Evolutionary conservation across 495 filamentous ascomycete species (phyloP), one percentile per base, ranked within the genome.

Genomic region (Lichenothelia convexa): DNA sequence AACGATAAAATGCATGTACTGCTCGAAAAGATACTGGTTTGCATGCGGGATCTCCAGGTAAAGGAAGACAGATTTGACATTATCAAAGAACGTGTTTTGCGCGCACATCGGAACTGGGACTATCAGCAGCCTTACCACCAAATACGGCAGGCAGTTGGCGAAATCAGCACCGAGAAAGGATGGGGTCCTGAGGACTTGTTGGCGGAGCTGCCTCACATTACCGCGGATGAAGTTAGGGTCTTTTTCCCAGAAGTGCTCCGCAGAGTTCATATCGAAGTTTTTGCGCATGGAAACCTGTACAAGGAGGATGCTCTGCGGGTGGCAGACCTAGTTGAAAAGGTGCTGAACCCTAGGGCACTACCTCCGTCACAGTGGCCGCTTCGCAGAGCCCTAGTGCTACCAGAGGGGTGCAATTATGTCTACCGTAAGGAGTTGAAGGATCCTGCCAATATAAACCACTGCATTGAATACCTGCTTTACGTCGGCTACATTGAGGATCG

Each of bases 1-100:
- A 95, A 89, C 47, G 89, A 95, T 57, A 99, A 95, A 64, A 72
- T 99, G 55, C 59, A 80, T 0, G 82, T 91, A 11, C 68, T 99
- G 6, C 56, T 95, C 39, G 84, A 95, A 45, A 93, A 93, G 50
- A 78, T 99, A 15, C 63, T 95, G 16, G 60, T 72, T 12, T 85
- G 76, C 9, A 87, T 95, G 75, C 73, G 80, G 29, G 79, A 91
- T 43, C 61, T 95, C 2, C 71, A 80, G 24, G 63, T 95, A 46
- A 75, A 71, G 41, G 71, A 78, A 4, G 85, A 87, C 39, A 73
- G 89, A 4, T 95, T 94, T 54, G 64, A 80, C 39, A 80, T 95
- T 41, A 75, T 93, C 57, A 93, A 93, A 54, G 91, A 99, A 55
- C 70, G 82, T 15, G 49, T 89, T 35, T 55, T 68, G 21, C 69